Conservation (phyloP, 129 eudicot genomes). For the Silybum marianum region DNA sequence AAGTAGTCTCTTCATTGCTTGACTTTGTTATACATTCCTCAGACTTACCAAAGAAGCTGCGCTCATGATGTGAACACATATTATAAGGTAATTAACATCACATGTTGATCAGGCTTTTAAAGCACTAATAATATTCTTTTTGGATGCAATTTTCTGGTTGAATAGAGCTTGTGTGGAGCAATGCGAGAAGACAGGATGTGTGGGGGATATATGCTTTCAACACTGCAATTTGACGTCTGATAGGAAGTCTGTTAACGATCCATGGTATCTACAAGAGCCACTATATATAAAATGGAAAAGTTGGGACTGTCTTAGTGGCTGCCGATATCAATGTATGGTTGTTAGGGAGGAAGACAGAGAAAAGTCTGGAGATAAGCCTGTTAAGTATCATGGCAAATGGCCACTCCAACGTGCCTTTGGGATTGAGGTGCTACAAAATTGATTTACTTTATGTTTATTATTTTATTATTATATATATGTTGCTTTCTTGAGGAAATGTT, state of each 20-base stretch:
- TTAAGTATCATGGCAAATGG: slow-evolving; percentile 97
- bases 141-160: slow-evolving; percentile 34
- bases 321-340: slow-evolving; percentile 90
- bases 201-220: slow-evolving; percentile 74
- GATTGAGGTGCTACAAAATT: slow-evolving; percentile 66
- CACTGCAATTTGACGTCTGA: slow-evolving; percentile 82
- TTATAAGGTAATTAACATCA: slow-evolving; percentile 17
- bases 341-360: slow-evolving; percentile 80
- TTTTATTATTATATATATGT: slow-evolving; percentile 10
- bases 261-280: slow-evolving; percentile 99
- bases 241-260: slow-evolving; percentile 64
- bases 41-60: slow-evolving; percentile 27
- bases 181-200: slow-evolving; percentile 95
- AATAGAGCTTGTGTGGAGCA: slow-evolving; percentile 78
- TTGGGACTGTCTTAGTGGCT: slow-evolving; percentile 97
- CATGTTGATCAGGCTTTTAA: background rate
- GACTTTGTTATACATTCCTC: slow-evolving; percentile 21
- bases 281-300: slow-evolving; percentile 90
- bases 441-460: slow-evolving; percentile 38
- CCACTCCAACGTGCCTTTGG: slow-evolving; percentile 88
- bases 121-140: slow-evolving; percentile 26
- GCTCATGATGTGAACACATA: slow-evolving; percentile 22
- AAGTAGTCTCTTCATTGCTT: slow-evolving; percentile 14
- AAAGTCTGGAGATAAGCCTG: slow-evolving; percentile 69
- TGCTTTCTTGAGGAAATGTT: background rate